Percentiles rank a stretch among this genome's conserved stretches.
These are phyloP conservation scores for Omphalotus guepiniiformis DNA, from an alignment of 768 basidiomycete genomes.

Conservation along the genomic window DNA sequence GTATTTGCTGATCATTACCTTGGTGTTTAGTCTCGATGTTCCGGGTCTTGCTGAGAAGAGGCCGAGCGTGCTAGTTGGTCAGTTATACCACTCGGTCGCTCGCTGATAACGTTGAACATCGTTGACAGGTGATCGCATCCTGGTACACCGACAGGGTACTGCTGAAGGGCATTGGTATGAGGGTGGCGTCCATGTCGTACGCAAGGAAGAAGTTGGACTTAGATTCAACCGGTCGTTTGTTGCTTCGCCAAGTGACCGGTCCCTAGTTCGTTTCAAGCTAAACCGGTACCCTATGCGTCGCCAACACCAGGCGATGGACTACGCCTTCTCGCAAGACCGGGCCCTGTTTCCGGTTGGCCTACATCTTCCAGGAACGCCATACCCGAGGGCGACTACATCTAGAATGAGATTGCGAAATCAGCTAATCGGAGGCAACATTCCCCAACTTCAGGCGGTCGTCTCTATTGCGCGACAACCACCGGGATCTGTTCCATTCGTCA, in stretches of 20 bases:
- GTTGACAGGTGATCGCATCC: constrained; percentile 47
- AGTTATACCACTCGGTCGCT: constrained; percentile 13
- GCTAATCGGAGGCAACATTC: constrained; percentile 39
- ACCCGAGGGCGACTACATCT: constrained; percentile 11
- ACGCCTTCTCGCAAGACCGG: constrained; percentile 37
- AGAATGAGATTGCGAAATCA: constrained; percentile 33
- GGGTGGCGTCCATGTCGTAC: constrained; percentile 54
- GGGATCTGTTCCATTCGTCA: constrained; percentile 50
- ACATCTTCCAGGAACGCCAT: constrained; percentile 21
- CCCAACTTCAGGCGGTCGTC: constrained; percentile 46
- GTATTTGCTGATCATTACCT: not conserved
- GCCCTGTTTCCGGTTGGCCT: constrained; percentile 44
- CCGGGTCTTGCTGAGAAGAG: constrained; percentile 56
- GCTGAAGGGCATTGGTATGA: constrained; percentile 47
- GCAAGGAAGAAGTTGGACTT: constrained; percentile 45
- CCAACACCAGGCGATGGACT: constrained; percentile 56
- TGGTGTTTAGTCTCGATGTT: constrained; percentile 30
- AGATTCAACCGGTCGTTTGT: constrained; percentile 44
- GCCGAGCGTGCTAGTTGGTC: constrained; percentile 53
- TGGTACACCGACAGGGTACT: constrained; percentile 40
- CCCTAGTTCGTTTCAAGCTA: constrained; percentile 52
- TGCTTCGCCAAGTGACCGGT: constrained; percentile 30
- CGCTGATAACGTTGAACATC: not conserved
- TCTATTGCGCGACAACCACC: constrained; percentile 39
- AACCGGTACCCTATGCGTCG: constrained; percentile 52